Evolutionary conservation across 805 yeast species (phyloP), one percentile per base, ranked within the genome.

Genomic region (Ogataea chonburiensis): DNA sequence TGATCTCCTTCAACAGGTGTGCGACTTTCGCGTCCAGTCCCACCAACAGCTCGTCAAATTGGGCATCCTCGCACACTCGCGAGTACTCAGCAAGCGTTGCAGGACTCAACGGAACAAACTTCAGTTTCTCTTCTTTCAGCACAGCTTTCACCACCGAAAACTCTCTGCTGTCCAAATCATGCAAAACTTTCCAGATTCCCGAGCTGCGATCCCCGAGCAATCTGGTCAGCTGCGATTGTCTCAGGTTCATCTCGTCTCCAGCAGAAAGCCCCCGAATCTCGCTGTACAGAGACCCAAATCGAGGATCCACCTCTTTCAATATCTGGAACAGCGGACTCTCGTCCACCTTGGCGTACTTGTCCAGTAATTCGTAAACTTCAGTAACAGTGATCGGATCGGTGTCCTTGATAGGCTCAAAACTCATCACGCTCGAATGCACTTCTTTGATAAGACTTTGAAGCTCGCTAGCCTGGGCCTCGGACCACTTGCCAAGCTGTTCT

Each of bases 291-390:
- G 43, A 24, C 1, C 56, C 50, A 44, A 58, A 56, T 24, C 29
- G 28, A 9, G 50, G 41, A 37, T 58, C 63, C 21, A 55, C 37
- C 23, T 45, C 46, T n/a, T 44, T 28, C 16, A 59, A 36, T 5
- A 52, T 33, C 16, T 43, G 32, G 25, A 35, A 52, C 23, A 58
- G 38, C 30, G 52, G 46, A 6, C 60, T 43, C 12, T 40, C 42
- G 10, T 47, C 45, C 5, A 55, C 37, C 10, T 45, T 32, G 14
- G 47, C 47, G 21, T 49, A 55, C 19, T 37, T 24, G 36, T 37
- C 41, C 18, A 32, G 11, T 2, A 23, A 9, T 6, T 29, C 23
- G 24, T 16, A 38, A 5, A 37, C 12, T 12, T 37, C 40, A 14
- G 28, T 12, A n/a, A 24, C 13, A 12, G 18, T 17, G 23, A 37